These are phyloP conservation scores for Paramecium octaurelia DNA, from an alignment of 73 alveolate species.

Conservation along the genomic window DNA sequence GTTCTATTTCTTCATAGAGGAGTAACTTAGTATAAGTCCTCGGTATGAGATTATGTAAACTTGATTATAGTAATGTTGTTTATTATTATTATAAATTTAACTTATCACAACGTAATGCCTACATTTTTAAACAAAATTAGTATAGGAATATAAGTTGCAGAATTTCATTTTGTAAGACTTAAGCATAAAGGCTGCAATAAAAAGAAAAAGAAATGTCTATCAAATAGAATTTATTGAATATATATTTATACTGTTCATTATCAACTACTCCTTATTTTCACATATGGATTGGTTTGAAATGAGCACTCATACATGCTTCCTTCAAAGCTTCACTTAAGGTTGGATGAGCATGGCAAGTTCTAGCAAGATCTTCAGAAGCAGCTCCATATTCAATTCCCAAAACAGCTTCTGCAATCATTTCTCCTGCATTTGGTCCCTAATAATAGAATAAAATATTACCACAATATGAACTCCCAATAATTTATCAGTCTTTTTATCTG, in stretches of 20 bases:
- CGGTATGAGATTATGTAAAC: too few species aligned
- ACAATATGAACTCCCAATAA: slow-evolving; percentile 78
- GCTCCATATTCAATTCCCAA: slow-evolving; percentile 97
- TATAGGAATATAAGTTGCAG: too few species aligned
- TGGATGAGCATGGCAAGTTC: slow-evolving; percentile 98
- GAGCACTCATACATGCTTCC: slow-evolving; percentile 94
- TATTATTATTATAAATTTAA: too few species aligned
- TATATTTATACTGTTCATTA: not conserved
- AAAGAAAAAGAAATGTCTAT: not conserved
- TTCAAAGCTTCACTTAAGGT: slow-evolving; percentile 93
- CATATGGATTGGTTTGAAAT: slow-evolving; percentile 85
- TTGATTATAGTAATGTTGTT: too few species aligned
- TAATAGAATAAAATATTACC: slow-evolving; percentile 50
- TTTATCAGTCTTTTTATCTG: slow-evolving; percentile 85
- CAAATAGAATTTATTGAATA: not conserved
- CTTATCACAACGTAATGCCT: too few species aligned
- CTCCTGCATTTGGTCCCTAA: slow-evolving; percentile 96
- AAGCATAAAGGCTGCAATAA: slow-evolving; percentile 56
- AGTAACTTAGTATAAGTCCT: not conserved
- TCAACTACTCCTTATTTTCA: slow-evolving; percentile 48
- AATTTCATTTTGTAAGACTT: slow-evolving; percentile 57
- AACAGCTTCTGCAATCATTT: slow-evolving; percentile 91
- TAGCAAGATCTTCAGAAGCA: slow-evolving; percentile 94
- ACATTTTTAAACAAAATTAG: too few species aligned
- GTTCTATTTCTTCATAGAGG: not conserved